phyloP scores from a whole-genome alignment of 2,329 filamentous ascomycete species.

The Aspergillus neotritici region DNA sequence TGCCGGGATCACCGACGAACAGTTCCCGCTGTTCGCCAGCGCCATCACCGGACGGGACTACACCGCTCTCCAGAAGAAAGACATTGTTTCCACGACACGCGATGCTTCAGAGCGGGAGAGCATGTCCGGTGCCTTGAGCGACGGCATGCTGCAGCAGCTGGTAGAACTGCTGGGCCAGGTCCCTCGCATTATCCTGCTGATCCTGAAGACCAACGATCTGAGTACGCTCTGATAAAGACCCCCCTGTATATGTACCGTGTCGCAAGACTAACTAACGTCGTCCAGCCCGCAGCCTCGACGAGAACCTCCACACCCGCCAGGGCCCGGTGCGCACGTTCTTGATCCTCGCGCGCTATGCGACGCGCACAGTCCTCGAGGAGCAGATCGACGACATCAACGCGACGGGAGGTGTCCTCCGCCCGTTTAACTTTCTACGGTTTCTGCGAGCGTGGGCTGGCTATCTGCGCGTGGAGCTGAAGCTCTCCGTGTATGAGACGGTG shows the following conservation, averaged over 20 bases:
- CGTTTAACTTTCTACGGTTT: slow-evolving; percentile 47
- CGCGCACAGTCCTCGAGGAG: slow-evolving; percentile 58
- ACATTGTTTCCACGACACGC: slow-evolving; percentile 53
- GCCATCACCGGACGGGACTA: slow-evolving; percentile 95
- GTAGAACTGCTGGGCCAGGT: slow-evolving; percentile 84
- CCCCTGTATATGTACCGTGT: neutral
- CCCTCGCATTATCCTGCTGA: slow-evolving; percentile 84
- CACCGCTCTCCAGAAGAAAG: slow-evolving; percentile 60
- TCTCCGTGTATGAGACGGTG: slow-evolving; percentile 55
- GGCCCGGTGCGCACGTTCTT: slow-evolving; percentile 59
- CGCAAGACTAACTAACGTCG: slow-evolving; percentile 2
- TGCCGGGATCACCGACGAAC: slow-evolving; percentile 78
- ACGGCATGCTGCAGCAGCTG: slow-evolving; percentile 81
- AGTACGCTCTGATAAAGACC: slow-evolving; percentile 47
- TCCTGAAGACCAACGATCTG: slow-evolving; percentile 95
- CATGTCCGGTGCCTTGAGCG: slow-evolving; percentile 78
- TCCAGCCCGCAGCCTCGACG: slow-evolving; percentile 75
- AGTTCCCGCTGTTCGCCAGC: slow-evolving; percentile 91
- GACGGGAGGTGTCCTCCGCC: slow-evolving; percentile 47
- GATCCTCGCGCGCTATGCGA: slow-evolving; percentile 60
- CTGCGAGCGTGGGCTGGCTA: slow-evolving; percentile 50
- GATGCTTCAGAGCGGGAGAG: slow-evolving; percentile 73
- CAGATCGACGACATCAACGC: slow-evolving; percentile 48
- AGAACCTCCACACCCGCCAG: slow-evolving; percentile 59
- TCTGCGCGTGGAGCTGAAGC: slow-evolving; percentile 52